These are phyloP conservation scores for Sarocladium oryzae DNA, from an alignment of 2,329 filamentous ascomycete species.

Conservation along the genomic window DNA sequence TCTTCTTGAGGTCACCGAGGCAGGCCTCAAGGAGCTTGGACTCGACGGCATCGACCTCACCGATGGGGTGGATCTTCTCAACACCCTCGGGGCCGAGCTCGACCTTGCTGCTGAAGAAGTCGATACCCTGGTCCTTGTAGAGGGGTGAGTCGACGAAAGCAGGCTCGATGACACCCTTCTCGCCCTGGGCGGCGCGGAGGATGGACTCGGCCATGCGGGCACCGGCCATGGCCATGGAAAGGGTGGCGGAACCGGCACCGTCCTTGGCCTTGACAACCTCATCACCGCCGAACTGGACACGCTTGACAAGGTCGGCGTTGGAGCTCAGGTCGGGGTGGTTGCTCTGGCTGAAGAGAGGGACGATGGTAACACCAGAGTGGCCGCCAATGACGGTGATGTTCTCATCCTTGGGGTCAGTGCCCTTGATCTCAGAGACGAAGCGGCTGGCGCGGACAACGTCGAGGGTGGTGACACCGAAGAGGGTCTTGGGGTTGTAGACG, in stretches of 20 bases:
- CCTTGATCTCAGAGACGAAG: slow-evolving; percentile 95
- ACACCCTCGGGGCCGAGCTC: slow-evolving; percentile 96
- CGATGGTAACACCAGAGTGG: slow-evolving; percentile 97
- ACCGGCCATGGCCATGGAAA: slow-evolving; percentile 98
- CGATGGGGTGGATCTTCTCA: slow-evolving; percentile 84
- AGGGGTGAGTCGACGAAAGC: slow-evolving; percentile 95
- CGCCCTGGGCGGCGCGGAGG: slow-evolving; percentile 84
- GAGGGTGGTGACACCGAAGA: slow-evolving; percentile 99
- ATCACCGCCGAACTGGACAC: slow-evolving; percentile 98
- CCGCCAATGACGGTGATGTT: slow-evolving; percentile 94
- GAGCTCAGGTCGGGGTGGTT: slow-evolving; percentile 77
- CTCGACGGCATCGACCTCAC: slow-evolving; percentile 78
- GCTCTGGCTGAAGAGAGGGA: slow-evolving; percentile 93
- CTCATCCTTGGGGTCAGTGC: slow-evolving; percentile 84
- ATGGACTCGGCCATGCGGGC: slow-evolving; percentile 79
- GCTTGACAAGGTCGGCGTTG: slow-evolving; percentile 75
- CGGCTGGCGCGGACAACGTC: slow-evolving; percentile 96
- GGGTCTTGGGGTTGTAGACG: slow-evolving; percentile 98
- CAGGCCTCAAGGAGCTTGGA: slow-evolving; percentile 81
- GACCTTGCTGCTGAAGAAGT: slow-evolving; percentile 94
- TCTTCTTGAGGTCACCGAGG: slow-evolving; percentile 81
- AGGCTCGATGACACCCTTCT: slow-evolving; percentile 93
- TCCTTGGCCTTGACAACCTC: slow-evolving; percentile 99
- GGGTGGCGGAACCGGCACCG: slow-evolving; percentile 90
- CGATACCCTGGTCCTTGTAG: slow-evolving; percentile 96